Conservation (phyloP, 2,329 filamentous ascomycete genomes). For the Pezicula radicicola region DNA sequence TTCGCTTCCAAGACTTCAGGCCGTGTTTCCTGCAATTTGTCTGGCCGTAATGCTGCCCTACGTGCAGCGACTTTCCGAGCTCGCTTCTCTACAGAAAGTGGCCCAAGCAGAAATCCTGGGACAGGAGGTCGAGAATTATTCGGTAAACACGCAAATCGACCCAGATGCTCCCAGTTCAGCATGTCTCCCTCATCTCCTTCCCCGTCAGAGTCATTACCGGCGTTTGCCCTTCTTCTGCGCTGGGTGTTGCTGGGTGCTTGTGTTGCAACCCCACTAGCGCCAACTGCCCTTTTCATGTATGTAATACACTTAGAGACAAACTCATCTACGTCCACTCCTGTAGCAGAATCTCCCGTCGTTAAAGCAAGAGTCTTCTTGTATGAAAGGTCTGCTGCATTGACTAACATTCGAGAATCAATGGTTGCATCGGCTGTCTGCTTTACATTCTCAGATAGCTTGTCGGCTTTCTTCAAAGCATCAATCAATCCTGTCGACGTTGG, state of each 20-base stretch:
- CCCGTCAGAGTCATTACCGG: conserved; percentile 60
- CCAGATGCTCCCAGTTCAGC: conserved; percentile 84
- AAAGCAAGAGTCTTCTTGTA: conserved; percentile 75
- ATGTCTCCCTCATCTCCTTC: conserved; percentile 70
- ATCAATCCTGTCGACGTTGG: conserved; percentile 62
- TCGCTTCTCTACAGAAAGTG: conserved; percentile 85
- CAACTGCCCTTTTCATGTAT: conserved; percentile 73
- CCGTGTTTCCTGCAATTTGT: conserved; percentile 65
- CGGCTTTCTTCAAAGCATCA: conserved; percentile 63
- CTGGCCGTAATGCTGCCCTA: conserved; percentile 62
- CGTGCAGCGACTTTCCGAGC: conserved; percentile 68
- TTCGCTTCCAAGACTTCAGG: conserved; percentile 75
- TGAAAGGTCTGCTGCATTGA: conserved; percentile 75
- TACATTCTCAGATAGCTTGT: conserved; percentile 63
- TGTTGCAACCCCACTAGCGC: conserved; percentile 49
- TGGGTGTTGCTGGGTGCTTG: conserved; percentile 43
- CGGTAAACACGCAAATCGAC: conserved; percentile 72
- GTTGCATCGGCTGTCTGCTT: conserved; percentile 89
- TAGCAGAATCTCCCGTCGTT: conserved; percentile 67
- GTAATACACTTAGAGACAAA: conserved; percentile 87
- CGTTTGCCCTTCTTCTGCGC: conserved; percentile 31
- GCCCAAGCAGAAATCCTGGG: conserved; percentile 82
- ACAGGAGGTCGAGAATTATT: conserved; percentile 71
- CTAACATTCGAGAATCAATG: conserved; percentile 83
- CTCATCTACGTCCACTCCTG: conserved; percentile 84